These are phyloP conservation scores for Leucocoprinus leucothites DNA, from an alignment of 768 basidiomycete genomes.

Conservation along the genomic window DNA sequence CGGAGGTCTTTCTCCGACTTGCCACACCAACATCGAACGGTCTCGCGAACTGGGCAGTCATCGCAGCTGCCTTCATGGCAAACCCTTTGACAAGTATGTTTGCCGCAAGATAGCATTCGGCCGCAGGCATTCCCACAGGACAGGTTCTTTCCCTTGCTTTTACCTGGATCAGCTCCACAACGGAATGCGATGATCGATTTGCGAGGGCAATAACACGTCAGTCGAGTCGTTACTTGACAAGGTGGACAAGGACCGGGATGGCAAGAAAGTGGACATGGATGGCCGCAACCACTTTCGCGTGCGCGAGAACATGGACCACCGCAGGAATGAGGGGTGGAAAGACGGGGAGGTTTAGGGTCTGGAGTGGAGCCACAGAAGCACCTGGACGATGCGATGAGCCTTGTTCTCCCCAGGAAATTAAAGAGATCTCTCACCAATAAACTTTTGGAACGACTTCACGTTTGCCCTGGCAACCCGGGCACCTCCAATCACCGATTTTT, in stretches of 20 bases:
- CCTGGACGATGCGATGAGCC: constrained; percentile 32
- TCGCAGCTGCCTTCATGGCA: constrained; percentile 82
- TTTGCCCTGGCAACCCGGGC: constrained; percentile 88
- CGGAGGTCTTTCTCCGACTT: constrained; percentile 50
- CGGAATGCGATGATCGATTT: constrained; percentile 54
- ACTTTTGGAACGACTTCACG: constrained; percentile 61
- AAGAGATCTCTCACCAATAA: constrained; percentile 52
- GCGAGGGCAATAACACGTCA: constrained; percentile 78
- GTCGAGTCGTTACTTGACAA: constrained; percentile 74
- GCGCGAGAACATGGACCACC: constrained; percentile 62
- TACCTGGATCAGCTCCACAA: constrained; percentile 44
- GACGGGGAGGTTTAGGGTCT: constrained; percentile 69
- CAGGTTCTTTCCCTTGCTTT: constrained; percentile 24
- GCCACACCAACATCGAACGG: constrained; percentile 79
- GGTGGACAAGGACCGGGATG: constrained; percentile 98
- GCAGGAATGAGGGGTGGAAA: constrained; percentile 77
- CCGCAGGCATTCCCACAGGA: constrained; percentile 45
- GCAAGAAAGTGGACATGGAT: constrained; percentile 81
- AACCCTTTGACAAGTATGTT: constrained; percentile 61
- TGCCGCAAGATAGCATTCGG: constrained; percentile 58
- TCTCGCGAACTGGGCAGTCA: constrained; percentile 54
- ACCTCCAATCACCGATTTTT: constrained; percentile 80
- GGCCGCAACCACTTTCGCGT: constrained; percentile 61
- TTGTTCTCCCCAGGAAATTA: not conserved
- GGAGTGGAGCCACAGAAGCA: constrained; percentile 81